Base-by-base conservation (phyloP, 345 rosid genomes). In the Rhizophora mangle region DNA sequence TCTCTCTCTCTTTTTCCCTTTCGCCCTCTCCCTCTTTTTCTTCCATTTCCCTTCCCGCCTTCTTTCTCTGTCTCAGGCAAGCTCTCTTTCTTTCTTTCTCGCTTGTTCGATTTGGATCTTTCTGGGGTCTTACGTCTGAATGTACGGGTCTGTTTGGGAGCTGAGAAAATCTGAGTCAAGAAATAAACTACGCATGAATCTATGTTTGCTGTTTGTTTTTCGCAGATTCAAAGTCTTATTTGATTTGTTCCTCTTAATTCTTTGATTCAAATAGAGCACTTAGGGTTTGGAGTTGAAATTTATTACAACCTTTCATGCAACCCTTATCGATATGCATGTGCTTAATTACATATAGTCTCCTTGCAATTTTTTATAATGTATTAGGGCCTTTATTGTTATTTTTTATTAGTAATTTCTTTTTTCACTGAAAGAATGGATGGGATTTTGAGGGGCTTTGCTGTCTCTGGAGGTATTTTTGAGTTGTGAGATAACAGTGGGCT, bases 281-380 rank as follows among this genome's bases (percentile, higher is more conserved):
- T 70, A 62, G 73, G 73, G 61, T 70, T 70, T 69, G 57, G 36
- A 53, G 51, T 70, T 70, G 36, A 4, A 20, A 16, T 10, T 34
- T 5, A 21, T 56, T 37, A 5, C 9, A 34, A 2, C 0, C 3
- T 8, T 32, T 43, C 2, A 7, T 34, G 37, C 37, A 7, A 34
- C 37, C 2, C 10, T 34, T 8, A 34, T 7, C 8, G 37, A 7
- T 34, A 34, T 34, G 2, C 37, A 9, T 7, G 37, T 34, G 2
- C 9, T 34, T 34, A 34, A 34, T 34, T 34, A 7, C 37, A 1
- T 34, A 34, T 34, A 7, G 7, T 34, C 37, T 34, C 37, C 37
- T 18, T 39, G 37, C 11, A 43, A 43, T 8, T 56, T 56, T 56
- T 10, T 21, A 24, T 56, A 9, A 56, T 3, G 8, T 5, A 22